Evolutionary conservation across 2,329 filamentous ascomycete genomes (phyloP), one percentile per base, ranked within the genome.

Genomic region (Pseudocercospora pini-densiflorae): DNA sequence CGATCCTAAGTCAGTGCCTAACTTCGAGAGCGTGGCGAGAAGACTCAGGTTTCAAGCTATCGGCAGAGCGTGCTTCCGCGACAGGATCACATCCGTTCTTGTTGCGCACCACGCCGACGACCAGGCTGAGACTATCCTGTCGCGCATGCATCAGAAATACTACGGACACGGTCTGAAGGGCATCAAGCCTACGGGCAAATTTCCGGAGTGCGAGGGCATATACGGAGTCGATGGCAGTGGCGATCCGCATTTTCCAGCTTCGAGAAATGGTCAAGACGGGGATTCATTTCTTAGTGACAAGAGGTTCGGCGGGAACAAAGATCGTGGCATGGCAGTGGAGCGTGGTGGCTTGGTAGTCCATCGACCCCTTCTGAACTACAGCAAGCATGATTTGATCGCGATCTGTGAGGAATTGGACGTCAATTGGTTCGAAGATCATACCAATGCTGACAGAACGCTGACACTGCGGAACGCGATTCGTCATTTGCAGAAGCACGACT

Each of bases 31-130:
- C 2, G 76, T 88, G 23, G 94, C 94, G 6, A 89, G 95, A 24
- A 86, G 80, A 23, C 82, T 90, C 36, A 88, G 95, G 14, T 98
- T 94, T 78, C 89, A 87, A 68, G 81, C 84, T 0, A 79, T 98
- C 1, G 94, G 91, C 0, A 76, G 72, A 14, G 83, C 85, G 7
- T 93, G 91, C 76, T 78, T 78, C 16, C 76, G 80, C 1, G 71
- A 81, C 5, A 76, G 80, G 0, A 86, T 91, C 3, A 79, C 78
- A 4, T 86, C 87, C 21, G 77, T 98, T 1, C 85, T 97, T 45
- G 81, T 96, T 29, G 95, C 90, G 3, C 95, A 99, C 76, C 95
- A 99, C 77, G 83, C 86, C 68, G 94, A 97, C 74, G 95, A 99
- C 74, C 92, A 95, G 75, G 91, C 93, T 63, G 95, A 99, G 80